Evolutionary conservation across 1,284 basidiomycete genomes (phyloP), one percentile per base, ranked within the genome.

Genomic region (Rhodotorula sp.): DNA sequence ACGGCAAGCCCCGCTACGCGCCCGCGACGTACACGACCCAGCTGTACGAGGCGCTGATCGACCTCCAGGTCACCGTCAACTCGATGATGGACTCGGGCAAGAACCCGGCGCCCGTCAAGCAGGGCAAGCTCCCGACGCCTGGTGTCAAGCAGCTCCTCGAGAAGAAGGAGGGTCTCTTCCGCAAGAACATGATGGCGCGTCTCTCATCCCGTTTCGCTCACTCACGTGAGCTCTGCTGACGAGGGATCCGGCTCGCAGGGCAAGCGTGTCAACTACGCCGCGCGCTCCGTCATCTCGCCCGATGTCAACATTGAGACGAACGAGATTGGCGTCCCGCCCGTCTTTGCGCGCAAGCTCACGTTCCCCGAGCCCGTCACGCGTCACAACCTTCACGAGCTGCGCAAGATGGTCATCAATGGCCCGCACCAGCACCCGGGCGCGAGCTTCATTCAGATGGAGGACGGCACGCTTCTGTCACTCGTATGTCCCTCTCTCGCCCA

Each of bases 291-390:
- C 80, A 99, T 99, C 76, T 99, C 97, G 46, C 97, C 97, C 16
- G 97, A 99, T 80, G 93, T 97, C 80, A 99, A 99, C 82, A 98
- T 99, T 77, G 97, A 99, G 84, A 94, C 97, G 52, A 97, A 95
- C 82, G 97, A 99, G 82, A 99, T 99, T 72, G 97, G 97, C 66
- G 89, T 99, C 42, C 97, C 97, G 19, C 97, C 97, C 54, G 91
- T 99, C 66, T 99, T 99, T 81, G 97, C 97, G 5, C 88, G 90
- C 78, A 98, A 97, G 81, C 85, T 99, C 78, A 99, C 97, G 8
- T 99, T 93, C 82, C 94, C 97, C 17, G 97, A 98, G 82, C 94
- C 96, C 5, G 97, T 99, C 49, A 99, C 94, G 5, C 87, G 90
- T 45, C 87, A 90, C 77, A 99, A 99, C 82, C 88, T 97, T 73